Evolutionary conservation across 176 grass and related monocot species (phyloP), one percentile per base, ranked within the genome.

Genomic region (Zoysia japonica): DNA sequence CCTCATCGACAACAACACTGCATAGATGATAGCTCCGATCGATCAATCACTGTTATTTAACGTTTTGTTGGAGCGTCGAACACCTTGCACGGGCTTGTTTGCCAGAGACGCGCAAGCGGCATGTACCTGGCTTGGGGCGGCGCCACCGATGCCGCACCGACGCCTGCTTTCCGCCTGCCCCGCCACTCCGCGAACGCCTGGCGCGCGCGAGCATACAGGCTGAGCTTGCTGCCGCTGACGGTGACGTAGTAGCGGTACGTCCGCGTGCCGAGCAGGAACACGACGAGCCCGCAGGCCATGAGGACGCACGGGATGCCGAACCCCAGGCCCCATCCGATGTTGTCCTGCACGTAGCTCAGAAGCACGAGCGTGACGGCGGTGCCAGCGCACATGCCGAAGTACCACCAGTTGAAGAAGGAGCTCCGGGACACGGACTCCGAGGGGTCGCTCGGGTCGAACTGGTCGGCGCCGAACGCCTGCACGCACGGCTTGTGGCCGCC

Each of bases 381-480:
- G 78, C 86, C 89, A 47, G 46, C 75, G 68, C 78, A 91, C 49
- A 91, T 71, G 52, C 73, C 86, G 54, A 91, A 91, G 89, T 85
- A 91, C 89, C 89, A 91, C 89, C 86, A 91, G 79, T 88, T 91
- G 82, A 91, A 91, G 89, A 91, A 91, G 37, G 86, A 82, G 69
- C 86, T 88, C 86, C 86, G 9, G 28, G 86, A 88, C 36, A 71
- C 45, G 10, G 74, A 59, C 78, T 91, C 89, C 49, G 44, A 4
- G n/a, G 89, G 86, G 53, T 91, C 69, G 11, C 42, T 68, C 67
- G 80, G 85, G 79, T 93, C 83, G 84, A 97, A 97, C 71, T 97
- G 94, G 75, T 97, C 91, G 16, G 94, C 94, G 48, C 94, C 91
- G 71, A 97, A 97, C 38, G 91, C 94, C 74, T 84, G 90, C 2